Evolutionary conservation across 495 filamentous ascomycete genomes (phyloP).

Genomic region (Trichoderma erinaceum): DNA sequence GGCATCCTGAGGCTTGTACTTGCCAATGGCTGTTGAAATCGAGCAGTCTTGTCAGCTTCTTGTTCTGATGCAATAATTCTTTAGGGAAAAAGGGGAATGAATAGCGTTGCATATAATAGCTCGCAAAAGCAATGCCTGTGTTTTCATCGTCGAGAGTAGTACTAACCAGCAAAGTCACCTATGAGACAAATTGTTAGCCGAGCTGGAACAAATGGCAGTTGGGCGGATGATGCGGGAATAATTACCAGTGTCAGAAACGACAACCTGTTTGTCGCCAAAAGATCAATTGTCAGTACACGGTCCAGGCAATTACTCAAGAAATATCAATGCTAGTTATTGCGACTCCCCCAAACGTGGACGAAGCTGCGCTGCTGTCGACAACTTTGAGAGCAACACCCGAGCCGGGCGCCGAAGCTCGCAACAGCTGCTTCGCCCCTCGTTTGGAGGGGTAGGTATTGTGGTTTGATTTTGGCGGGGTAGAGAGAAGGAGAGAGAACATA

Average conservation of each 20-base stretch:
- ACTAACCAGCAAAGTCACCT: constrained; percentile 78
- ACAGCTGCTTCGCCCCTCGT: background rate
- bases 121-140: background rate
- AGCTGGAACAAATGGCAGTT: background rate
- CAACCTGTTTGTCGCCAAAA: constrained; percentile 50
- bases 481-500: constrained; percentile 46
- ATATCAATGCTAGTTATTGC: constrained; percentile 16
- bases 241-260: constrained; percentile 96
- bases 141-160: constrained; percentile 20
- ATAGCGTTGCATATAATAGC: background rate
- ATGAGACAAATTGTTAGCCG: constrained; percentile 20
- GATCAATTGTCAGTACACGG: constrained; percentile 26
- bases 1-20: constrained; percentile 99
- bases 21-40: constrained; percentile 69
- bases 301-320: background rate
- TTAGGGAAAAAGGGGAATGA: too few species aligned
- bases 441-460: background rate
- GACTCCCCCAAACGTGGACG: background rate
- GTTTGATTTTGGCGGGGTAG: constrained; percentile 32
- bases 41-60: background rate
- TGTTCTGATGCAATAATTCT: background rate
- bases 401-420: background rate
- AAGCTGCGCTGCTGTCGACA: constrained; percentile 7
- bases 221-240: constrained; percentile 29
- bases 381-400: background rate